Evolutionary conservation across 1,284 basidiomycete genomes (phyloP), one percentile per base, ranked within the genome.

Genomic region (Naganishia liquefaciens): DNA sequence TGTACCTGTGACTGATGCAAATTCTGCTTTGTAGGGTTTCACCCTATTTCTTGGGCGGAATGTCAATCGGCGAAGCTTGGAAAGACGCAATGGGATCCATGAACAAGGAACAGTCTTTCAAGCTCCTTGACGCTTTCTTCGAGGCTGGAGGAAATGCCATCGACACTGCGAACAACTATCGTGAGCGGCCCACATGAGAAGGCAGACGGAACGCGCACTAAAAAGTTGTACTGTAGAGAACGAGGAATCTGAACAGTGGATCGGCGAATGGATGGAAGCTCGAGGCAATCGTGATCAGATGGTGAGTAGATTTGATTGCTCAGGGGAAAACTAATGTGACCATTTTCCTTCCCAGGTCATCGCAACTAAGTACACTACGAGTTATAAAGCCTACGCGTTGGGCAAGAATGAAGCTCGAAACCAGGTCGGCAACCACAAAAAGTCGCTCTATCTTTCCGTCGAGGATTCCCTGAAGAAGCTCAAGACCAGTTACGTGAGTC

Each of bases 201-300:
- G 6, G 25, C 3, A 23, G 23, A 43, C 23, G 11, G 9, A 3
- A 11, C 30, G 53, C 21, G 11, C 5, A 23, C 39, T 9, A 2
- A 39, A 21, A 2, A 25, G 17, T n/a, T 10, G 37, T 17, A 19
- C 17, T 3, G n/a, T 28, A 57, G 54, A 57, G 49, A 65, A 75
- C 57, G 77, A 74, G 46, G 69, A 80, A 57, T 72, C 70, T 23
- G 79, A 81, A 65, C 55, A 63, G 25, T 76, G 77, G 71, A 68
- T 83, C 60, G 82, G 82, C 51, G 81, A 82, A 58, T 83, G 82
- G 81, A 77, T 79, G 72, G 73, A 78, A 51, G 67, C 68, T 5
- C 74, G 80, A 30, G 74, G 72, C 5, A 78, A 76, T 54, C 78
- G 82, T 30, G 81, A 83, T 70, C 75, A 80, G 61, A 72, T 84